phyloP scores from a whole-genome alignment of 2,329 filamentous ascomycete genomes.

The Ambrosiella beaveri region DNA sequence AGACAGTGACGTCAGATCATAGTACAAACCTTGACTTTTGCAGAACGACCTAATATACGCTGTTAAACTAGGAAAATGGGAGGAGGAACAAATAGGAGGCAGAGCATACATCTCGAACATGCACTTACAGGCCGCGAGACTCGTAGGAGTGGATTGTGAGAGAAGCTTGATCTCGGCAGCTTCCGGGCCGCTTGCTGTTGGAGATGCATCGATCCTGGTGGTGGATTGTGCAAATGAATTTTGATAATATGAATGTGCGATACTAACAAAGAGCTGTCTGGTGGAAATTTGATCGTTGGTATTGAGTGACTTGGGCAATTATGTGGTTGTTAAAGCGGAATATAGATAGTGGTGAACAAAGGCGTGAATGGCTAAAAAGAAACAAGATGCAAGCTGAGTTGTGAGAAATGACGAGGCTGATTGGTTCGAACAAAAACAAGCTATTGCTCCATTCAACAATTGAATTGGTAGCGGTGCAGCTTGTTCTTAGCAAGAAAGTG shows the following conservation, averaged over 20 bases:
- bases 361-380: not conserved
- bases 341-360: not conserved
- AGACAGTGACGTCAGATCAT: not conserved
- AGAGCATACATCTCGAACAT: constrained; percentile 50
- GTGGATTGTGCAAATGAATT: not conserved
- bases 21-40: constrained; percentile 65
- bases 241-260: not conserved
- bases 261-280: no score
- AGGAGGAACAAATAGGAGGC: not conserved
- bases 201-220: not conserved
- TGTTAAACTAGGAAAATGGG: not conserved
- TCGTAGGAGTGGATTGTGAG: constrained; percentile 42
- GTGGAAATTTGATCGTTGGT: not conserved
- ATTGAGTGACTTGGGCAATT: not conserved
- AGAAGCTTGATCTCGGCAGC: constrained; percentile 29
- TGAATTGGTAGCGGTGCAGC: not conserved
- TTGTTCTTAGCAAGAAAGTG: not conserved
- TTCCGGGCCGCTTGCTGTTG: constrained; percentile 6
- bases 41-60: constrained; percentile 45
- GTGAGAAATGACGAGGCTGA: not conserved
- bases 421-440: not conserved
- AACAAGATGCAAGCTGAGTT: not conserved
- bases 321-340: not conserved
- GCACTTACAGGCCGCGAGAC: constrained; percentile 68
- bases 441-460: not conserved